These are phyloP conservation scores for Physcomitrellopsis africana DNA, from an alignment of 225 moss, liverwort and hornwort species.

Conservation along the genomic window DNA sequence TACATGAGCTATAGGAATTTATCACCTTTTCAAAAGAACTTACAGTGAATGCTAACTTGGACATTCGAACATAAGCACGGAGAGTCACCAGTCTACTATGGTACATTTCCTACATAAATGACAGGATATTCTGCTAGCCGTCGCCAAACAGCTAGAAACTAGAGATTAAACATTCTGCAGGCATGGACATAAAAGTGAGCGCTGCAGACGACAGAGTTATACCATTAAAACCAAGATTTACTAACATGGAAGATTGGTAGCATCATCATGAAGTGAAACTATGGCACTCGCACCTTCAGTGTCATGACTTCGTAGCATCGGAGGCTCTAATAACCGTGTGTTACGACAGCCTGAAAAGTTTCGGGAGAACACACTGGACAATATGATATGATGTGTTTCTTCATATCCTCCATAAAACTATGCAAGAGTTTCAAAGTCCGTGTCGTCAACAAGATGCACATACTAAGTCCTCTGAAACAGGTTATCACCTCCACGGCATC, in stretches of 20 bases:
- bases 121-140: slow-evolving; percentile 16
- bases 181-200: not conserved
- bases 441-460: not conserved
- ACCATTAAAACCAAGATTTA: not conserved
- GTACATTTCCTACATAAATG: slow-evolving; percentile 23
- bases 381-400: not conserved
- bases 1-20: slow-evolving; percentile 21
- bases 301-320: not conserved
- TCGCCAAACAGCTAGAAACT: slow-evolving; percentile 20
- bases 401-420: slow-evolving; percentile 17
- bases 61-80: slow-evolving; percentile 15
- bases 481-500: slow-evolving; percentile 16
- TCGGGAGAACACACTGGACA: slow-evolving; percentile 9
- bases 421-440: slow-evolving; percentile 1
- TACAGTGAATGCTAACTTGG: slow-evolving; percentile 25
- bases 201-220: not conserved
- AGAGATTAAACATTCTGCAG: not conserved
- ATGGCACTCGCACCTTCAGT: slow-evolving; percentile 20
- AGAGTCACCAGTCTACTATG: slow-evolving; percentile 16
- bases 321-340: too few relatives aligned
- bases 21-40: slow-evolving; percentile 15
- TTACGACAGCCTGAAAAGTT: not conserved
- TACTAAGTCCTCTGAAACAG: not conserved
- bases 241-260: not conserved
- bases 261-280: slow-evolving; percentile 16